Percentiles rank a stretch among this genome's conserved stretches.
Evolutionary conservation across 306 rosid species (phyloP).

Genomic region (Cicer cuneatum): DNA sequence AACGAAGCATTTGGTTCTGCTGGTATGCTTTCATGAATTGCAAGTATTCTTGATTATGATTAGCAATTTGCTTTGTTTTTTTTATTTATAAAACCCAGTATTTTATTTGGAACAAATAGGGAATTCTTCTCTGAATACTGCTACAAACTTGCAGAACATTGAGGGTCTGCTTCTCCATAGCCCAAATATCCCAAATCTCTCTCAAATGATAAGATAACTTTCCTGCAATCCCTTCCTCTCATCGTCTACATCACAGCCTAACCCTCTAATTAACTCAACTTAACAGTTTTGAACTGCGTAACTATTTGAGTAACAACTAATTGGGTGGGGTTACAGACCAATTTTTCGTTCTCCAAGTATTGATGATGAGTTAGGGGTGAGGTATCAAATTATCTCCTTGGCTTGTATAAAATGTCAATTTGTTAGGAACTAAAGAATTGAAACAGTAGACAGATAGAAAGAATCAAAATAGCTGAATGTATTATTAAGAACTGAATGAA

Average conservation of each 20-base stretch:
- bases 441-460: not conserved
- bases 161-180: not conserved
- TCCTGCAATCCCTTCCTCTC: not conserved
- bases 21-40: constrained; percentile 64
- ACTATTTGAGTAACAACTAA: not conserved
- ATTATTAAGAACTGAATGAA: not conserved
- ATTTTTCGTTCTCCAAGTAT: not conserved
- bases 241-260: not conserved
- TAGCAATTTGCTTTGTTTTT: constrained; percentile 19
- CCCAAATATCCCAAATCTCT: not conserved
- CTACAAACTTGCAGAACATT: not conserved
- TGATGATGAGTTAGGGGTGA: not conserved
- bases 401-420: constrained; percentile 11
- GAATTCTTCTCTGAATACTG: not conserved
- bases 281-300: not conserved
- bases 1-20: constrained; percentile 88
- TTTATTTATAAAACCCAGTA: constrained; percentile 22
- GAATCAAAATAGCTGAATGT: not conserved
- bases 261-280: not conserved
- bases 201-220: constrained; percentile 13
- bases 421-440: not conserved
- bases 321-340: not conserved
- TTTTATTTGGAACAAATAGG: not conserved
- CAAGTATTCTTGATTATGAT: constrained; percentile 39
- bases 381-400: constrained; percentile 2